Percentiles rank a stretch among this genome's conserved stretches.
These are phyloP conservation scores for Skeletonema menzelii DNA, from an alignment of 108 stramenopile genomes.

Conservation along the genomic window DNA sequence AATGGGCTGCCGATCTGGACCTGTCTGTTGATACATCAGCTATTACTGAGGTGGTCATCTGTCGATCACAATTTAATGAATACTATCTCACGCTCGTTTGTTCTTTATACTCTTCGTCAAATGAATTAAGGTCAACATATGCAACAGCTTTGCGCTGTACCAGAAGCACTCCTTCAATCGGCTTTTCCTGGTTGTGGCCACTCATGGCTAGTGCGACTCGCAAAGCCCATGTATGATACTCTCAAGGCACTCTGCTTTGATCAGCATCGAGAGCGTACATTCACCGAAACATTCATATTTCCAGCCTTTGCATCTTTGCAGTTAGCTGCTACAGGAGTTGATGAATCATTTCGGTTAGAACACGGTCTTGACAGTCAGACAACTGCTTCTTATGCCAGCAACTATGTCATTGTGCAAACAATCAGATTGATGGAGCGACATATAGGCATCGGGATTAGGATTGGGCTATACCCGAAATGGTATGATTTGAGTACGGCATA, in stretches of 20 bases:
- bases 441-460: constrained; percentile 63
- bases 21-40: constrained; percentile 22
- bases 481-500: constrained; percentile 64
- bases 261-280: constrained; percentile 75
- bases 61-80: background rate
- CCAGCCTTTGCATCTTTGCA: constrained; percentile 65
- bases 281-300: constrained; percentile 69
- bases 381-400: constrained; percentile 60
- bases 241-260: constrained; percentile 69
- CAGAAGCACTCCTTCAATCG: constrained; percentile 32
- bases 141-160: constrained; percentile 55
- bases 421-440: constrained; percentile 71
- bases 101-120: background rate
- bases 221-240: constrained; percentile 80
- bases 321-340: constrained; percentile 60
- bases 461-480: constrained; percentile 57
- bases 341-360: constrained; percentile 49
- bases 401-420: constrained; percentile 55
- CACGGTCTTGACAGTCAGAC: constrained; percentile 21
- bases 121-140: constrained; percentile 43
- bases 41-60: background rate
- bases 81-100: background rate
- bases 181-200: constrained; percentile 23
- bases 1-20: constrained; percentile 22
- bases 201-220: constrained; percentile 60